phyloP scores from a whole-genome alignment of 78 protist species.

The Pigoraptor vietnamica region DNA sequence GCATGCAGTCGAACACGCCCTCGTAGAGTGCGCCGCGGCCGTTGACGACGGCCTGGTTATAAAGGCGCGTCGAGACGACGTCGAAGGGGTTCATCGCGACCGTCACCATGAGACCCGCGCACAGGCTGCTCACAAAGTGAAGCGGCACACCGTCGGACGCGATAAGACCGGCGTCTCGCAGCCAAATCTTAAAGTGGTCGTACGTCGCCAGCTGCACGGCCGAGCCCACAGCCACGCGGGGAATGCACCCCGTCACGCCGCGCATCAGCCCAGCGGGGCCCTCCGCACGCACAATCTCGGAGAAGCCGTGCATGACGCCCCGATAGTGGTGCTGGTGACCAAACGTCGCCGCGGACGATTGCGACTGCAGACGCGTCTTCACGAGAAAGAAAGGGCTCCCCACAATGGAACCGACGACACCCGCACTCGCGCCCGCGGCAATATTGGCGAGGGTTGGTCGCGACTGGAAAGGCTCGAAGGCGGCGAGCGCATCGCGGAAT shows the following conservation, averaged over 20 bases:
- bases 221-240: constrained; percentile 28
- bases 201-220: constrained; percentile 22
- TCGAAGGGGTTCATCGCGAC: constrained; percentile 30
- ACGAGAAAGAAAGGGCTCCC: constrained; percentile 15
- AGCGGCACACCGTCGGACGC: background rate
- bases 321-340: constrained; percentile 16
- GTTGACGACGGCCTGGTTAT: constrained; percentile 32
- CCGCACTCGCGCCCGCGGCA: background rate
- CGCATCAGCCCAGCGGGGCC: constrained; percentile 30
- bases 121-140: background rate
- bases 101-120: background rate
- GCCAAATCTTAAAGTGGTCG: background rate
- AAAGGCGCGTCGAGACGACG: constrained; percentile 42
- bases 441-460: background rate
- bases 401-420: background rate
- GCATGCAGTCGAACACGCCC: background rate
- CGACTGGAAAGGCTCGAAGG: background rate
- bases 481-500: background rate
- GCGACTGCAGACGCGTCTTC: constrained; percentile 16
- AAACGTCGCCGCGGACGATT: background rate
- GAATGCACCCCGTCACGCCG: constrained; percentile 16
- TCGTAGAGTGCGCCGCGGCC: background rate
- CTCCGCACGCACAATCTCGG: background rate
- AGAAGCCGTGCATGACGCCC: constrained; percentile 1
- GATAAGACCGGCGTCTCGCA: background rate